Evolutionary conservation across 2,329 filamentous ascomycete genomes (phyloP).

Genomic region (Colletotrichum neosansevieriae): DNA sequence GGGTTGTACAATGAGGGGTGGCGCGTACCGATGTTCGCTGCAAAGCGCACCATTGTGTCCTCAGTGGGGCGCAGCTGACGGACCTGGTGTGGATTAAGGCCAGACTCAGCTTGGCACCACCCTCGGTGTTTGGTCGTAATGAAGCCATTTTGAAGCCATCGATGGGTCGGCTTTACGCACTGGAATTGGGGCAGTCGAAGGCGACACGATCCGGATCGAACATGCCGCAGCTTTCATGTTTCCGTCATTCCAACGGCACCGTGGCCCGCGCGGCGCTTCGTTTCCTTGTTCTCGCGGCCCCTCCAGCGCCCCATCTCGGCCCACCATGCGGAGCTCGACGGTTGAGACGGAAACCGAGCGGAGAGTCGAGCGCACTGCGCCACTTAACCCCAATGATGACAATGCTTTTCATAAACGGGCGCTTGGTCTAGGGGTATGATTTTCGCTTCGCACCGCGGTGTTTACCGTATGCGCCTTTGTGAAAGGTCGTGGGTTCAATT

Average conservation of each 20-base stretch:
- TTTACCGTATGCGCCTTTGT: not conserved
- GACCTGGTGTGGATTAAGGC: not conserved
- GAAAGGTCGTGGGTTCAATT: slow-evolving; percentile 39
- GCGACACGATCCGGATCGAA: slow-evolving; percentile 10
- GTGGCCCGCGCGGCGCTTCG: slow-evolving; percentile 5
- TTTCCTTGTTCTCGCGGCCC: slow-evolving; percentile 15
- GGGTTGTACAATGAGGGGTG: slow-evolving; percentile 30
- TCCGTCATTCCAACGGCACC: slow-evolving; percentile 29
- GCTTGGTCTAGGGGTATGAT: slow-evolving; percentile 40
- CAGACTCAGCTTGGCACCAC: slow-evolving; percentile 1
- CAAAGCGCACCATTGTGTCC: slow-evolving; percentile 4
- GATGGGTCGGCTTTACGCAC: slow-evolving; percentile 7
- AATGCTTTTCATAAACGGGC: fast-evolving
- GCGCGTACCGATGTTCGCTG: slow-evolving; percentile 11
- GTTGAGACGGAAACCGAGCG: not conserved
- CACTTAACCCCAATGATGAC: fast-evolving
- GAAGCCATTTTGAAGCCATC: slow-evolving; percentile 7
- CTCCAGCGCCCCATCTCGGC: not conserved
- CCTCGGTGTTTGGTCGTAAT: slow-evolving; percentile 16
- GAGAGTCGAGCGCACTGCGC: fast-evolving
- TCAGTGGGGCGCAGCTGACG: not conserved
- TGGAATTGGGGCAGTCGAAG: slow-evolving; percentile 16
- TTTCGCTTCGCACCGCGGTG: slow-evolving; percentile 32
- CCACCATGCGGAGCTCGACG: not conserved
- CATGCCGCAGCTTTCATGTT: slow-evolving; percentile 14